phyloP scores from a whole-genome alignment of 2,329 filamentous ascomycete genomes.

The Beauveria medogensis region DNA sequence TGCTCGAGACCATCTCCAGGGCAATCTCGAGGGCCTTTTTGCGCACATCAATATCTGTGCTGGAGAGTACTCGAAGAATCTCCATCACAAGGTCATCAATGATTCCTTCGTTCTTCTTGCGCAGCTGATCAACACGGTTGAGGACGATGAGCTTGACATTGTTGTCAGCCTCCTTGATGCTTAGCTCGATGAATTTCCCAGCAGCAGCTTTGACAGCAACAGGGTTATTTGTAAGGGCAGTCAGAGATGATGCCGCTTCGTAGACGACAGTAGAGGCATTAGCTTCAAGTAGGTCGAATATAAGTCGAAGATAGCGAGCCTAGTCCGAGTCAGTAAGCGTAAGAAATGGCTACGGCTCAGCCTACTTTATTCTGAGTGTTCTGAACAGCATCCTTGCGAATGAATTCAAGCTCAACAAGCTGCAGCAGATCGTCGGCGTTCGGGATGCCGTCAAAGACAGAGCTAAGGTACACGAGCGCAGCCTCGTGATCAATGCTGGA shows the following conservation, averaged over 20 bases:
- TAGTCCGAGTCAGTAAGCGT: conserved; percentile 24
- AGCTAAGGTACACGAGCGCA: conserved; percentile 78
- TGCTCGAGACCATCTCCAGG: conserved; percentile 96
- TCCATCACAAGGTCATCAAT: conserved; percentile 96
- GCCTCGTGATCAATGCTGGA: conserved; percentile 89
- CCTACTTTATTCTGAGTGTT: conserved; percentile 88
- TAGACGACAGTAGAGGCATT: conserved; percentile 92
- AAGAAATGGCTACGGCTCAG: conserved; percentile 2
- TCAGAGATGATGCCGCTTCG: conserved; percentile 91
- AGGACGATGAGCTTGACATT: conserved; percentile 98
- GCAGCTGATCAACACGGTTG: conserved; percentile 81
- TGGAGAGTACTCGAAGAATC: conserved; percentile 87
- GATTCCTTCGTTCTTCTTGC: conserved; percentile 82
- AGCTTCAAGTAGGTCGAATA: conserved; percentile 93
- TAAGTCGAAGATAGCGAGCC: conserved; percentile 85
- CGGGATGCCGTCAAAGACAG: conserved; percentile 84
- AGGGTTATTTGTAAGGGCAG: conserved; percentile 87
- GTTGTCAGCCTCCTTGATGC: conserved; percentile 96
- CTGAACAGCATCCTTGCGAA: conserved; percentile 91
- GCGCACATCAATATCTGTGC: conserved; percentile 91
- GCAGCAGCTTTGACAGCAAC: conserved; percentile 97
- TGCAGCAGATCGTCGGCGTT: conserved; percentile 93
- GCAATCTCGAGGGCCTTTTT: conserved; percentile 85
- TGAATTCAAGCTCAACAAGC: conserved; percentile 91
- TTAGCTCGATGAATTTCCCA: conserved; percentile 90